Base-by-base conservation (phyloP, 257 asterid species). In the Plectranthus barbatus region DNA sequence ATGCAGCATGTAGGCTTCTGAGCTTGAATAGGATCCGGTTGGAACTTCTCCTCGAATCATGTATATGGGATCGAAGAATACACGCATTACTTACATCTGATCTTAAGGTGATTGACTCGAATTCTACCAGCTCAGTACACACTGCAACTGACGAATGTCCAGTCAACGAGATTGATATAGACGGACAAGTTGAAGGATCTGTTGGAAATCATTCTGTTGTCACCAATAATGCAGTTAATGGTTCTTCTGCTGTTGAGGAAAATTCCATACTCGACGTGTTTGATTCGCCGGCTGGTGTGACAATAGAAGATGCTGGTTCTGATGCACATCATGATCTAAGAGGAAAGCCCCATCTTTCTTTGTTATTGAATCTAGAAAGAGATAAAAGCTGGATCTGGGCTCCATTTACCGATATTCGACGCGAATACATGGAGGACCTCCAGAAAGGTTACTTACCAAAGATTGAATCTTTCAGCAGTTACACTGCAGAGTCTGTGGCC, bases 21-120 rank as follows among this genome's bases (percentile, higher is more conserved):
- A 76, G 79, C 74, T 75, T 92, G 85, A 92, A 92, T 71, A 75
- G 77, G 68, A 29, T 85, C 45, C 87, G 87, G 7, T 61, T 90
- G 73, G 85, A 71, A 56, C 95, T 92, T 72, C 76, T 86, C 60
- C 85, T 92, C 4, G 89, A 77, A 75, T 81, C 97, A 39, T 77
- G 77, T 39, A 62, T 86, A 65, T 92, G 98, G 98, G 95, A 86
- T 79, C 85, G 57, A 71, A 87, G 98, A 56, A 83, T 92, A 13
- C 86, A 78, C 50, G 75, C 83, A 55, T 70, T 91, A 29, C 85
- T 73, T 54, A 86, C 96, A 5, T 74, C 86, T 11, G 83, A 76
- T 56, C 74, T 77, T 50, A 66, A 61, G 58, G 78, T 54, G 51
- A 33, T 68, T 10, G 59, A 68, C 24, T 4, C 62, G 18, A 70